These are phyloP conservation scores for Calvatia gigantea DNA, from an alignment of 768 basidiomycete genomes.

Conservation along the genomic window DNA sequence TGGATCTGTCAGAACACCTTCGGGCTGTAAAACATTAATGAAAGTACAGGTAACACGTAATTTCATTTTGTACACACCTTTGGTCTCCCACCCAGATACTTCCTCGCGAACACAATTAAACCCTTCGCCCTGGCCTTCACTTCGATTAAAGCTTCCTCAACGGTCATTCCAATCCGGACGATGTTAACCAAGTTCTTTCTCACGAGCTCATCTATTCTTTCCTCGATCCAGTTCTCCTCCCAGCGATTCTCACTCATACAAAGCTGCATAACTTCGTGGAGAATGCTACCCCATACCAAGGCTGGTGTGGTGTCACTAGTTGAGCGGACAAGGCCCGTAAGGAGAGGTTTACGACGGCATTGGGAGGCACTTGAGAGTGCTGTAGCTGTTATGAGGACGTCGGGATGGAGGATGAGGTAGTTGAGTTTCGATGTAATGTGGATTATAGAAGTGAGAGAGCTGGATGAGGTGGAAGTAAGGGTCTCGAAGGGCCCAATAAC, in stretches of 20 bases:
- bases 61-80: slow-evolving; percentile 46
- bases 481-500: slow-evolving; percentile 49
- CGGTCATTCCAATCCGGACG: slow-evolving; percentile 51
- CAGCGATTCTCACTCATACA: slow-evolving; percentile 63
- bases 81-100: slow-evolving; percentile 61
- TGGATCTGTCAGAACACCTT: slow-evolving; percentile 66
- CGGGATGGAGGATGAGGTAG: slow-evolving; percentile 86
- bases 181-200: slow-evolving; percentile 55
- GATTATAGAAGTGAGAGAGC: slow-evolving; percentile 38
- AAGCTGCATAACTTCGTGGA: slow-evolving; percentile 87
- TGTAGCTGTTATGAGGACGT: slow-evolving; percentile 88
- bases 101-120: slow-evolving; percentile 56
- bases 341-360: slow-evolving; percentile 84
- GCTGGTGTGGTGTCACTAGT: slow-evolving; percentile 60
- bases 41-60: not conserved
- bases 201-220: slow-evolving; percentile 54
- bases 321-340: slow-evolving; percentile 60
- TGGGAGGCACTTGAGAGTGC: slow-evolving; percentile 79
- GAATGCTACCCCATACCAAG: slow-evolving; percentile 87
- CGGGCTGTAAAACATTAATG: slow-evolving; percentile 36
- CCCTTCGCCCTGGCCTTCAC: slow-evolving; percentile 51
- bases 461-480: slow-evolving; percentile 28
- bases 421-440: slow-evolving; percentile 61
- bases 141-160: slow-evolving; percentile 22
- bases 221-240: slow-evolving; percentile 61